These are phyloP conservation scores for Graphilbum ipis-grandicollis DNA, from an alignment of 2,329 filamentous ascomycete genomes.

Conservation along the genomic window DNA sequence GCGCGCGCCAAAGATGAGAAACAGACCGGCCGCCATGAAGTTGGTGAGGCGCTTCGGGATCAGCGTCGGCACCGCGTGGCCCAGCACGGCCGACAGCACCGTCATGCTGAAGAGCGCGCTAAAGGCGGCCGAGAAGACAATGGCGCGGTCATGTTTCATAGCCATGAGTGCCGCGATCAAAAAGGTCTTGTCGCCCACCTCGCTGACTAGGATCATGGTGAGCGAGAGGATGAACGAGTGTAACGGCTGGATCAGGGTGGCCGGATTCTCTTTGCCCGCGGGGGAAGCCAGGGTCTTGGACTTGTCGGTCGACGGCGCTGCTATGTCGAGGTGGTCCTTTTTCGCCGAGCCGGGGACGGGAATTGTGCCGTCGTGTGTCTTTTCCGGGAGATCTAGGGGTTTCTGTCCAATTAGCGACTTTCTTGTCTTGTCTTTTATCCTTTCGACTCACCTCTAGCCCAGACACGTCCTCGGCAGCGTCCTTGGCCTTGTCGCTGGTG, in stretches of 20 bases:
- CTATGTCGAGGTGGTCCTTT: slow-evolving; percentile 43
- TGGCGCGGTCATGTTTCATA: slow-evolving; percentile 87
- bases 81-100: slow-evolving; percentile 76
- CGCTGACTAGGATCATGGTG: slow-evolving; percentile 94
- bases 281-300: slow-evolving; percentile 3
- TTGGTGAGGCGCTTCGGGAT: slow-evolving; percentile 85
- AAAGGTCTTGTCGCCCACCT: slow-evolving; percentile 97
- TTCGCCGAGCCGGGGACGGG: slow-evolving; percentile 49
- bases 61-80: slow-evolving; percentile 78
- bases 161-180: slow-evolving; percentile 95
- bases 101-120: slow-evolving; percentile 88
- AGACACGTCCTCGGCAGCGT: slow-evolving; percentile 19
- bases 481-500: slow-evolving; percentile 21
- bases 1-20: slow-evolving; percentile 76
- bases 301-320: slow-evolving; percentile 19
- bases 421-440: too few relatives aligned
- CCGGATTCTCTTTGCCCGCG: slow-evolving; percentile 22
- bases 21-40: slow-evolving; percentile 67
- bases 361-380: slow-evolving; percentile 56
- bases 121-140: slow-evolving; percentile 93
- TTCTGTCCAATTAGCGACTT: too few relatives aligned
- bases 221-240: slow-evolving; percentile 87
- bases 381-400: slow-evolving; percentile 63
- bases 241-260: slow-evolving; percentile 52
- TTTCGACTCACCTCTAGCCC: slow-evolving; percentile 46